phyloP scores from a whole-genome alignment of 2,329 filamentous ascomycete species.

The Scolecobasidium constrictum region DNA sequence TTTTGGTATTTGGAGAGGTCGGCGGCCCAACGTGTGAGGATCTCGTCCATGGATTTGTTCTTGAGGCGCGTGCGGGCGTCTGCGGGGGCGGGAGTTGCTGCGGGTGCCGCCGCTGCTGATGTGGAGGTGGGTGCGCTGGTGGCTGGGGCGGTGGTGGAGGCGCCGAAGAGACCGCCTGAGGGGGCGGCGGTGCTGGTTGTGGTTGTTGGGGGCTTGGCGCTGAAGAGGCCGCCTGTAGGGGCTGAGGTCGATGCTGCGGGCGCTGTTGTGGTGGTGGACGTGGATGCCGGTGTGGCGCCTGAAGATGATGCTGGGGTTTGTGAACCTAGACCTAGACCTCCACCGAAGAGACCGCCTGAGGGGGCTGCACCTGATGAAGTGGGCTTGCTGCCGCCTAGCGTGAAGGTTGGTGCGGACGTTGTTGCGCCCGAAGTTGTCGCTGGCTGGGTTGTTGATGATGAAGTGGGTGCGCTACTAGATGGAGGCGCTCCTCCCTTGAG shows the following conservation, averaged over 20 bases:
- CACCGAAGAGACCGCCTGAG: slow-evolving; percentile 18
- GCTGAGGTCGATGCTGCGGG: slow-evolving; percentile 12
- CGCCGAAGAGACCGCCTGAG: slow-evolving; percentile 8
- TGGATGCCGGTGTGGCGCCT: slow-evolving; percentile 4
- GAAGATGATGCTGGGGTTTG: background rate
- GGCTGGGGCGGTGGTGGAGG: slow-evolving; percentile 9
- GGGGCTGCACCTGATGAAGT: slow-evolving; percentile 20
- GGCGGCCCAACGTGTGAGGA: slow-evolving; percentile 92
- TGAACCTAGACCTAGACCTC: background rate
- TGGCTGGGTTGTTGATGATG: slow-evolving; percentile 1
- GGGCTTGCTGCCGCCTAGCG: slow-evolving; percentile 12
- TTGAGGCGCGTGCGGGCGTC: slow-evolving; percentile 67
- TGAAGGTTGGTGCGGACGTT: background rate
- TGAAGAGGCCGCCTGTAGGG: slow-evolving; percentile 5
- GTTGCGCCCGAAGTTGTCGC: background rate
- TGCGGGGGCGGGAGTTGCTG: slow-evolving; percentile 4
- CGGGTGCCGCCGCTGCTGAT: slow-evolving; percentile 6
- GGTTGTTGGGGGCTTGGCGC: background rate
- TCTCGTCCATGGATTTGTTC: slow-evolving; percentile 99
- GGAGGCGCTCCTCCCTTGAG: too few species aligned
- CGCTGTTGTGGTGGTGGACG: slow-evolving; percentile 12
- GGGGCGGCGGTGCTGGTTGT: slow-evolving; percentile 10
- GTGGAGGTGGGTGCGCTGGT: slow-evolving; percentile 2
- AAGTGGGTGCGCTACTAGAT: background rate
- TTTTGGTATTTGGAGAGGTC: slow-evolving; percentile 95